Evolutionary conservation across 139 green algal species (phyloP).

Genomic region (Trebouxia sp.): DNA sequence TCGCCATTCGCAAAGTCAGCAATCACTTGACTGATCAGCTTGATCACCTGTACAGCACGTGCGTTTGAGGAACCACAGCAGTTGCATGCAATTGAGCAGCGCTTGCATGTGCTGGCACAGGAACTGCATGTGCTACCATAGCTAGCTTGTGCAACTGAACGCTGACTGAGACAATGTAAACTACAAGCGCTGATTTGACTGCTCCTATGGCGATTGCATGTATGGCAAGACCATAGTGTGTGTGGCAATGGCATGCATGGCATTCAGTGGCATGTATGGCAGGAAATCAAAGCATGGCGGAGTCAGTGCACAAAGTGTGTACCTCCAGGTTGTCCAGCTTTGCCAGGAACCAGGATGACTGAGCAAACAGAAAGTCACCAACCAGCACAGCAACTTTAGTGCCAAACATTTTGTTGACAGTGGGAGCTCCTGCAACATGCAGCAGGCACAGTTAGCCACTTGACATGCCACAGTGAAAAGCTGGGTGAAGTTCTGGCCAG

Average conservation of each 20-base stretch:
- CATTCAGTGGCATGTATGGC: too few species aligned
- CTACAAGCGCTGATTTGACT: too few species aligned
- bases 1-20: conserved; percentile 99
- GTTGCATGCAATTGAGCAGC: neutral
- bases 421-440: conserved; percentile 75
- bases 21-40: conserved; percentile 97
- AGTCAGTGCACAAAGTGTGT: neutral
- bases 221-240: too few species aligned
- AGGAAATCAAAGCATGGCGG: too few species aligned
- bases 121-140: too few species aligned
- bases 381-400: conserved; percentile 93
- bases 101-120: too few species aligned
- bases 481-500: too few species aligned
- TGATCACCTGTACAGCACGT: conserved; percentile 88
- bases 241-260: too few species aligned
- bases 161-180: too few species aligned
- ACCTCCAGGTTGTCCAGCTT: conserved; percentile 99
- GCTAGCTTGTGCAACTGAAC: too few species aligned
- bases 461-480: neutral
- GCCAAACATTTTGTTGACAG: conserved; percentile 94
- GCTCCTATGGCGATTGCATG: too few species aligned
- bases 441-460: neutral
- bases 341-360: conserved; percentile 97
- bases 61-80: neutral
- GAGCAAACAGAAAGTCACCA: conserved; percentile 98